Base-by-base conservation (phyloP, 2,329 filamentous ascomycete species). In the Pezicula neosporulosa region DNA sequence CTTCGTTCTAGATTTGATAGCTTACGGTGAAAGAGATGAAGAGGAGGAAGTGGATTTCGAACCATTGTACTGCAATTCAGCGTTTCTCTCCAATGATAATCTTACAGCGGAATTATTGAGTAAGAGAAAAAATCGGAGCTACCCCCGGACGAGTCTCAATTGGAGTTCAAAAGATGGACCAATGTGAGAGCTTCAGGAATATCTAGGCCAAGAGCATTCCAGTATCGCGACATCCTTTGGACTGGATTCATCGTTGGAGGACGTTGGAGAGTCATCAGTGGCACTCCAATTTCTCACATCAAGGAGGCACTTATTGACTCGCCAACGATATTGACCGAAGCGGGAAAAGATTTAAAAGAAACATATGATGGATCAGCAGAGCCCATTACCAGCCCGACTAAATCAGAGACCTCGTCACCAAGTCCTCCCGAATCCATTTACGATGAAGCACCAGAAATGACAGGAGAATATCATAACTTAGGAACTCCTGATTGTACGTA, bases 161-260 rank as follows among this genome's bases (percentile, higher is more conserved):
- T 70, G 2, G 74, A 77, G 19, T 91, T 92, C 72, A 87, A 82
- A 64, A 71, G 73, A 9, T 91, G 88, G 88, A 72, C 82, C 13
- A 77, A 80, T 36, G 72, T 70, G 16, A 61, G 76, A 12, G 77
- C 81, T 52, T 68, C 76, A 3, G 73, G 69, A 47, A n/a, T 12
- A 13, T n/a, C 19, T 2, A 13, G 39, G 56, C 66, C 75, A 44
- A 76, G 73, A 44, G 81, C 77, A 2, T 77, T 81, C 56, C 66
- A 70, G 19, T 89, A 85, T 62, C 84, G 77, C 1, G 83, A 81
- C 5, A 73, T 86, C 28, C 72, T 76, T 10, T 92, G 89, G 89
- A 84, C 82, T 1, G 83, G 77, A 50, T 86, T 81, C 19, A 89
- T 85, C 0, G 60, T 92, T 36, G 76, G 85, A 46, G 82, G 78